Percentiles rank a stretch among this genome's conserved stretches.
Evolutionary conservation across 495 filamentous ascomycete genomes (phyloP).

Genomic region (Wilcoxina mikolae): DNA sequence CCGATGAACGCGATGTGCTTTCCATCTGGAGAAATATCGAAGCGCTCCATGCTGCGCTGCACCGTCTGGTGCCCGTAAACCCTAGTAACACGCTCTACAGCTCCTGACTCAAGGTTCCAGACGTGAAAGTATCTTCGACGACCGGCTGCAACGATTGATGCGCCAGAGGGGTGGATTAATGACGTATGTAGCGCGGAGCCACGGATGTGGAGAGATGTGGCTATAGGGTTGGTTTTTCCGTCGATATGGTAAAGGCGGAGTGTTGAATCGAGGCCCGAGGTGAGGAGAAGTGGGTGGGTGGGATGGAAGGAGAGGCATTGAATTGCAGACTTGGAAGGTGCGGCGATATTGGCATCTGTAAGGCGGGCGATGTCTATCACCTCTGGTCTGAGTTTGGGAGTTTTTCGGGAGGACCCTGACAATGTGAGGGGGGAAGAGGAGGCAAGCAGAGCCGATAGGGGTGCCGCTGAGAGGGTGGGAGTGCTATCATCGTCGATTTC

Average conservation of each 20-base stretch:
- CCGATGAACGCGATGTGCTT: constrained; percentile 69
- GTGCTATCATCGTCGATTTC: constrained; percentile 48
- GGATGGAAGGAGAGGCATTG: constrained; percentile 83
- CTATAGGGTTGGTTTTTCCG: constrained; percentile 64
- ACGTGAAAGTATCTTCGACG: constrained; percentile 83
- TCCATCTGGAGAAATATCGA: constrained; percentile 74
- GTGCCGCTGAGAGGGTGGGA: constrained; percentile 48
- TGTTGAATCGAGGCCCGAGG: constrained; percentile 67
- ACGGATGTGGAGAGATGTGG: constrained; percentile 77
- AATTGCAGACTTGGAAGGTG: constrained; percentile 43
- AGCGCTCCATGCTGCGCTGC: constrained; percentile 77
- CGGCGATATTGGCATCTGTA: constrained; percentile 45
- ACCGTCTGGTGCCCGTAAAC: constrained; percentile 62
- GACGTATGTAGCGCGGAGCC: constrained; percentile 67
- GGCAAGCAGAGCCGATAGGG: constrained; percentile 65
- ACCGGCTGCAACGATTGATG: constrained; percentile 68
- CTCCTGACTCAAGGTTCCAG: constrained; percentile 73
- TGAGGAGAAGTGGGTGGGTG: constrained; percentile 69
- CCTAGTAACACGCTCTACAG: constrained; percentile 58
- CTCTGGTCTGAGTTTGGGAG: constrained; percentile 58
- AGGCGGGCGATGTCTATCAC: constrained; percentile 68
- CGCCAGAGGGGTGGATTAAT: constrained; percentile 46
- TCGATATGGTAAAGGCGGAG: constrained; percentile 79
- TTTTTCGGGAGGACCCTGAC: constrained; percentile 8
- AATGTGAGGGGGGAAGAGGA: constrained; percentile 35